Conservation (phyloP, 352 stramenopile genomes). For the Phytophthora palmivora region DNA sequence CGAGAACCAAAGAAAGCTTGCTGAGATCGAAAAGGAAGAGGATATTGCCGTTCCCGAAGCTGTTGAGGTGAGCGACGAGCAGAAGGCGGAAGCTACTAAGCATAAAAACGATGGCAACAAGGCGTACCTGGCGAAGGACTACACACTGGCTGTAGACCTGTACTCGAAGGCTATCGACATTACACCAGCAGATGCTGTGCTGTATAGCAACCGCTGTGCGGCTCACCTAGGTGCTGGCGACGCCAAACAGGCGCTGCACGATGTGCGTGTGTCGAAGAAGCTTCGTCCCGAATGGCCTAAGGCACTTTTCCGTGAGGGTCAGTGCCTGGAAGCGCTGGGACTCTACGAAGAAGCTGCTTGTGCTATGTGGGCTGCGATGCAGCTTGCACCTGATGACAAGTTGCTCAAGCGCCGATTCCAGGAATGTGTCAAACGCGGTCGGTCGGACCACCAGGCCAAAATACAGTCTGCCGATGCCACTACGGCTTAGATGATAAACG, state of each 20-base stretch:
- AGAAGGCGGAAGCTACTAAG: slow-evolving; percentile 43
- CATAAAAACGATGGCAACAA: slow-evolving; percentile 80
- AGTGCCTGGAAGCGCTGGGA: slow-evolving; percentile 79
- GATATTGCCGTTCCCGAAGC: slow-evolving; percentile 55
- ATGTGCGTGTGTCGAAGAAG: slow-evolving; percentile 84
- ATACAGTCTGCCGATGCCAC: slow-evolving; percentile 17
- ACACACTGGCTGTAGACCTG: slow-evolving; percentile 46
- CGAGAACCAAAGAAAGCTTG: slow-evolving; percentile 50
- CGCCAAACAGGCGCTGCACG: slow-evolving; percentile 72
- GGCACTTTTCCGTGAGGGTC: slow-evolving; percentile 83
- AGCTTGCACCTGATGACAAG: slow-evolving; percentile 76
- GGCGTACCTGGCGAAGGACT: slow-evolving; percentile 76
- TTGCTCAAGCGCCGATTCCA: slow-evolving; percentile 85
- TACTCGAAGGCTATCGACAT: slow-evolving; percentile 77
- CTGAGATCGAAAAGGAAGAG: slow-evolving; percentile 49
- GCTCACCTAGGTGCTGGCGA: slow-evolving; percentile 65
- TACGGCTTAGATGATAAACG: slow-evolving; percentile 17
- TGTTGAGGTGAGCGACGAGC: slow-evolving; percentile 47
- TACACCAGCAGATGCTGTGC: slow-evolving; percentile 58
- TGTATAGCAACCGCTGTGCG: slow-evolving; percentile 87
- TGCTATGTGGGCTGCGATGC: slow-evolving; percentile 78
- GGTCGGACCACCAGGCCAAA: slow-evolving; percentile 65
- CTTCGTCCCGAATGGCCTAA: slow-evolving; percentile 86
- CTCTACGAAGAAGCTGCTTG: slow-evolving; percentile 79
- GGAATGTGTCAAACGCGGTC: slow-evolving; percentile 76